Percentiles rank a stretch among this genome's conserved stretches.
phyloP scores from a whole-genome alignment of 257 asterid species.

The Cynanchum wilfordii region DNA sequence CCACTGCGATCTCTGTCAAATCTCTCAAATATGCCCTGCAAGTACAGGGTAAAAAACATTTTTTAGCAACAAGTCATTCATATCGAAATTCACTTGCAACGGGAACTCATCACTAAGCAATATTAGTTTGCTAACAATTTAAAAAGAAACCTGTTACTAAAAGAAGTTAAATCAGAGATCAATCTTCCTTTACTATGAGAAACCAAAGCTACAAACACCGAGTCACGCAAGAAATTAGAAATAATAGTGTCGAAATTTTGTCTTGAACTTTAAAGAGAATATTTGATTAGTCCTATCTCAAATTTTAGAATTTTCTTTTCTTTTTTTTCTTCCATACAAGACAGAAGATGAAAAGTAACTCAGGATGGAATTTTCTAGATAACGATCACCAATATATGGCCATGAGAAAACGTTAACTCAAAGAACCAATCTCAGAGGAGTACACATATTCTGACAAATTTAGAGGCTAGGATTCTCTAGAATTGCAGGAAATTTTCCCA shows the following conservation, averaged over 20 bases:
- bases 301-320: neutral
- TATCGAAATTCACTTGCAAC: neutral
- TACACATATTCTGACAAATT: neutral
- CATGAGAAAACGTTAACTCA: neutral
- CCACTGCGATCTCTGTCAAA: slow-evolving; percentile 82
- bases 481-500: neutral
- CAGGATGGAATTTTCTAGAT: neutral
- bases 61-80: neutral
- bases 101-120: neutral
- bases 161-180: neutral
- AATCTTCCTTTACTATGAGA: neutral
- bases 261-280: neutral
- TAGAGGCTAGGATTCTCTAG: neutral
- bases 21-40: slow-evolving; percentile 65
- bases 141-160: neutral
- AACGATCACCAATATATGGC: slow-evolving; percentile 1
- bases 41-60: neutral
- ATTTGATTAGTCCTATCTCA: neutral
- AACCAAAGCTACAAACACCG: neutral
- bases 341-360: neutral
- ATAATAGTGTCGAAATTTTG: neutral
- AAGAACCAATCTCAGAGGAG: neutral
- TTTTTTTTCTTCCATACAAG: neutral
- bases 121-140: neutral
- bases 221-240: too few relatives aligned